phyloP scores from a whole-genome alignment of 306 rosid genomes.

The Alnus rubra region DNA sequence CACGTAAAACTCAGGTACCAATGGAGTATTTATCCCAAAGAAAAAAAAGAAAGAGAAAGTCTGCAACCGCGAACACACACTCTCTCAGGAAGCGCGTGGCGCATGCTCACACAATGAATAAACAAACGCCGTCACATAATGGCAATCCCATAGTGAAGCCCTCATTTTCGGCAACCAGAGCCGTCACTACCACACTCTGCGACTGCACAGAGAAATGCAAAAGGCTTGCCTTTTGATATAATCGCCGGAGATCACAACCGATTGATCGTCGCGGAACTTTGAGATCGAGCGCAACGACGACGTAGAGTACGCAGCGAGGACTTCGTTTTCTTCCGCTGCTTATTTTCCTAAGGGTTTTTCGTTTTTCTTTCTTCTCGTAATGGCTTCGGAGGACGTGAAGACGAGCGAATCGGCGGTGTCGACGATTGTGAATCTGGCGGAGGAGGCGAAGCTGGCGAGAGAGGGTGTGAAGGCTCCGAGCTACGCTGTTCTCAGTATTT shows the following conservation, averaged over 20 bases:
- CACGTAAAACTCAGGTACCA: too few species aligned
- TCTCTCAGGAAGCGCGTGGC: background rate
- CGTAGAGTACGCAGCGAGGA: conserved; percentile 22
- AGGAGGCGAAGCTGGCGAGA: conserved; percentile 89
- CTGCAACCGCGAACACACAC: background rate
- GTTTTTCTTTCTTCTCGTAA: conserved; percentile 10
- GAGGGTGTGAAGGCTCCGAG: conserved; percentile 82
- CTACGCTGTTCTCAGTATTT: conserved; percentile 59
- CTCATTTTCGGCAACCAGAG: conserved; percentile 7
- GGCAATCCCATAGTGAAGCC: background rate
- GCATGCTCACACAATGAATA: background rate
- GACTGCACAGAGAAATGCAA: background rate
- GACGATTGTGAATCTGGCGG: conserved; percentile 82
- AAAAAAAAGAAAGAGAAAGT: background rate
- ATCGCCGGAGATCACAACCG: conserved; percentile 3
- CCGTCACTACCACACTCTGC: conserved; percentile 21
- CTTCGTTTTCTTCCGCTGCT: background rate
- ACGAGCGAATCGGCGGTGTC: conserved; percentile 76
- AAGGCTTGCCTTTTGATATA: conserved; percentile 16
- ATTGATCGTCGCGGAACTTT: conserved; percentile 11
- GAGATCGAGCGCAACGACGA: conserved; percentile 31
- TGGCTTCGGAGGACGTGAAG: conserved; percentile 98
- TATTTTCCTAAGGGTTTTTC: background rate
- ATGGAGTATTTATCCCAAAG: too few species aligned
- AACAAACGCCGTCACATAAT: conserved; percentile 23